Conservation (phyloP, 2,329 filamentous ascomycete species). For the Hortaea sp. region DNA sequence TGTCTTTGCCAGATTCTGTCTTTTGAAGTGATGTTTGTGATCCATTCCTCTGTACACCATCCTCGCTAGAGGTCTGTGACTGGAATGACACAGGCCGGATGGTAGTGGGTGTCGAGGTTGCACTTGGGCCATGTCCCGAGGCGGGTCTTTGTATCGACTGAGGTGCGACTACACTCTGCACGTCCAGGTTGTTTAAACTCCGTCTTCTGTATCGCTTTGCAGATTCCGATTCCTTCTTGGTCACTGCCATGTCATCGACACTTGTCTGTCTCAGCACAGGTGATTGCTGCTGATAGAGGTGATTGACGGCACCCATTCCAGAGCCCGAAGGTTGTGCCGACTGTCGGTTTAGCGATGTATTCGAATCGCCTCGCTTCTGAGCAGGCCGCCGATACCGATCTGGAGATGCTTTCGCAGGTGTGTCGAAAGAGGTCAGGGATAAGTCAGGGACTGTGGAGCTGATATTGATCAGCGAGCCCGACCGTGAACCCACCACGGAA, state of each 20-base stretch:
- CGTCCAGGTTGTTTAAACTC: conserved; percentile 62
- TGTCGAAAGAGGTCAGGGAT: conserved; percentile 45
- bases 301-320: conserved; percentile 45
- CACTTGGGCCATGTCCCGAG: conserved; percentile 15
- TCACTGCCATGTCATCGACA: conserved; percentile 61
- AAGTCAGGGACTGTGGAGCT: conserved; percentile 45
- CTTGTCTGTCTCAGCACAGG: conserved; percentile 31
- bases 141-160: conserved; percentile 12
- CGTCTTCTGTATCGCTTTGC: conserved; percentile 70
- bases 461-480: conserved; percentile 35
- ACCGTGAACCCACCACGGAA: conserved; percentile 22
- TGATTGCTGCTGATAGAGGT: conserved; percentile 36
- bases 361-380: conserved; percentile 44
- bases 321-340: conserved; percentile 42
- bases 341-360: conserved; percentile 20
- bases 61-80: conserved; percentile 26
- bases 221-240: conserved; percentile 51
- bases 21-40: conserved; percentile 9
- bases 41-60: conserved; percentile 13
- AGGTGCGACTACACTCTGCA: conserved; percentile 13
- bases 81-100: conserved; percentile 24
- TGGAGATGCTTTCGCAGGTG: conserved; percentile 57
- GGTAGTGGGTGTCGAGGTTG: conserved; percentile 22
- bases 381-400: conserved; percentile 72
- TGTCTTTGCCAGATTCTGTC: conserved; percentile 2